Evolutionary conservation across 768 basidiomycete genomes (phyloP).

Genomic region (Lenzites betulinus): DNA sequence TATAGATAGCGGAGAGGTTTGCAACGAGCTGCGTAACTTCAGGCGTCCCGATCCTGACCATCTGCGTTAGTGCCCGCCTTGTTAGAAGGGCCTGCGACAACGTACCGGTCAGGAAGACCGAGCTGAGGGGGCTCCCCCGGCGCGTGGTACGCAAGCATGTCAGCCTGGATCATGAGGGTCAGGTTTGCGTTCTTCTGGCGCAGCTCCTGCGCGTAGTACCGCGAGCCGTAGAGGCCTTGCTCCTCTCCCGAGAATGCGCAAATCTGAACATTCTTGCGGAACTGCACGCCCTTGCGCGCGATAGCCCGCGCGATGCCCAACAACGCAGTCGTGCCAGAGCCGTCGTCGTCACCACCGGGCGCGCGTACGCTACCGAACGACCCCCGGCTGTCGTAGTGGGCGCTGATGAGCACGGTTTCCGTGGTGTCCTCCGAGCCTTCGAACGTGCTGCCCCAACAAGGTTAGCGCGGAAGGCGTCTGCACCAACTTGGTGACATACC

Average conservation of each 20-base stretch:
- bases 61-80: no score
- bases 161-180: constrained; percentile 85
- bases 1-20: constrained; percentile 78
- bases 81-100: neutral
- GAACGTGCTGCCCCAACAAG: constrained; percentile 55
- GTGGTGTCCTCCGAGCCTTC: constrained; percentile 53
- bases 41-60: constrained; percentile 70
- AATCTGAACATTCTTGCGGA: constrained; percentile 77
- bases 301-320: constrained; percentile 81
- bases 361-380: constrained; percentile 77
- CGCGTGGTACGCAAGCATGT: constrained; percentile 87
- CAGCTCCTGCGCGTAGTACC: constrained; percentile 77
- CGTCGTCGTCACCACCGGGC: constrained; percentile 68
- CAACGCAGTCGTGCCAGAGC: constrained; percentile 67
- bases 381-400: constrained; percentile 91
- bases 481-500: no score
- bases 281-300: constrained; percentile 60
- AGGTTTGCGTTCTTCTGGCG: constrained; percentile 61
- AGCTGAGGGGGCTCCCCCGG: constrained; percentile 81
- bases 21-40: constrained; percentile 75
- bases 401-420: constrained; percentile 72
- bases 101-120: constrained; percentile 70
- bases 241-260: constrained; percentile 91
- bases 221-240: constrained; percentile 81
- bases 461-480: neutral